A percentile compares a stretch with the other conserved stretches of the same genome.
These are phyloP conservation scores for Takashimella koratensis DNA, from an alignment of 1,284 basidiomycete genomes.

Conservation along the genomic window DNA sequence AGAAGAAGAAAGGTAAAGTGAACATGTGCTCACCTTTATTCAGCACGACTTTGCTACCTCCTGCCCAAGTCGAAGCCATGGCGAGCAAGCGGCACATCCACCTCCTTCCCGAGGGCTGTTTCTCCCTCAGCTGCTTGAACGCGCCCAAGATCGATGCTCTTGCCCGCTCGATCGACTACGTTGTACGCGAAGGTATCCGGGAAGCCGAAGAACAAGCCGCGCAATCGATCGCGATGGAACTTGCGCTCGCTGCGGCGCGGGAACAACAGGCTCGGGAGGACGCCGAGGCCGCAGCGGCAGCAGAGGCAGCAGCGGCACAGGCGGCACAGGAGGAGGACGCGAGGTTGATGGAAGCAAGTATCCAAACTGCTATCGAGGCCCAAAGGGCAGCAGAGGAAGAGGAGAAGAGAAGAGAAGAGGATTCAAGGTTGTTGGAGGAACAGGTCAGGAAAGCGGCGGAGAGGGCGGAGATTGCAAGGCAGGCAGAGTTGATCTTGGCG, in stretches of 20 bases:
- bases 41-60: slow-evolving; percentile 38
- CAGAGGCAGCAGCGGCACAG: slow-evolving; percentile 27
- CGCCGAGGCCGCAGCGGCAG: slow-evolving; percentile 29
- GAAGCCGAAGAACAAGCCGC: slow-evolving; percentile 40
- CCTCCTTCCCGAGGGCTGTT: slow-evolving; percentile 42
- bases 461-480: slow-evolving; percentile 36
- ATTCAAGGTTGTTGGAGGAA: slow-evolving; percentile 34
- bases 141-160: slow-evolving; percentile 42
- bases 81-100: slow-evolving; percentile 41
- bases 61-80: slow-evolving; percentile 34
- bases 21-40: not conserved
- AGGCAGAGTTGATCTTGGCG: slow-evolving; percentile 43
- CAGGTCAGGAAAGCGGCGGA: slow-evolving; percentile 35
- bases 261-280: slow-evolving; percentile 39
- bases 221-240: slow-evolving; percentile 35
- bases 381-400: slow-evolving; percentile 38
- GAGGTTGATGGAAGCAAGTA: slow-evolving; percentile 39
- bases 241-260: slow-evolving; percentile 38
- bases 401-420: slow-evolving; percentile 32
- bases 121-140: slow-evolving; percentile 46
- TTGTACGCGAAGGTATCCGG: slow-evolving; percentile 39
- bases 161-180: slow-evolving; percentile 39
- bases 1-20: no score
- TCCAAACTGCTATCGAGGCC: slow-evolving; percentile 41
- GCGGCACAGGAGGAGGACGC: slow-evolving; percentile 38